Evolutionary conservation across 768 basidiomycete species (phyloP).

Genomic region (Calocybe gangraenosa): DNA sequence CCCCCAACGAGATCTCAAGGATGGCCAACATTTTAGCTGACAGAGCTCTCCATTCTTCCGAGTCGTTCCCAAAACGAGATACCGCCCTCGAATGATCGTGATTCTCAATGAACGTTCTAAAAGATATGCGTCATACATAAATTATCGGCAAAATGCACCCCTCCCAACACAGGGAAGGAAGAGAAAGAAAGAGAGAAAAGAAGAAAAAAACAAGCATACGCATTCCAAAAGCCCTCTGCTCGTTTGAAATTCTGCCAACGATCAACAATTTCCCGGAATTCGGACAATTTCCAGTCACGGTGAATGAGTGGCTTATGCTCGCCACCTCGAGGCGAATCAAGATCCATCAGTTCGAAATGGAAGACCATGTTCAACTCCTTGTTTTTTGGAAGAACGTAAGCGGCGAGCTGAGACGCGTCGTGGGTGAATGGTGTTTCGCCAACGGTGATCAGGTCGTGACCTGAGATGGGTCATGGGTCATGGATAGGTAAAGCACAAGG

Average conservation of each 20-base stretch:
- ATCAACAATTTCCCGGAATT: conserved; percentile 42
- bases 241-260: conserved; percentile 60
- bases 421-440: conserved; percentile 63
- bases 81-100: conserved; percentile 65
- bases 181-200: too few relatives aligned
- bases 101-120: conserved; percentile 64
- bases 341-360: conserved; percentile 57
- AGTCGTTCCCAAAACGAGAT: conserved; percentile 64
- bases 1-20: conserved; percentile 55
- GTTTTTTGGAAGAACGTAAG: conserved; percentile 52
- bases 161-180: too few relatives aligned
- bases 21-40: conserved; percentile 66
- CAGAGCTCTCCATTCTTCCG: conserved; percentile 46
- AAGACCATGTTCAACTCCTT: conserved; percentile 67
- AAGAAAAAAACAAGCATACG: conserved; percentile 33
- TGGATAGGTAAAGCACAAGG: not conserved
- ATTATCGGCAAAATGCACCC: too few relatives aligned
- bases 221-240: conserved; percentile 63
- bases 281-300: conserved; percentile 46
- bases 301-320: conserved; percentile 35
- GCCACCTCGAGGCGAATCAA: conserved; percentile 43
- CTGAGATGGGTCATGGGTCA: conserved; percentile 25
- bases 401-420: conserved; percentile 43
- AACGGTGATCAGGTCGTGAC: conserved; percentile 57
- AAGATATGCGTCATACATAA: too few relatives aligned